Evolutionary conservation across 139 green algal genomes (phyloP).

Genomic region (Ettlia oleoabundans): DNA sequence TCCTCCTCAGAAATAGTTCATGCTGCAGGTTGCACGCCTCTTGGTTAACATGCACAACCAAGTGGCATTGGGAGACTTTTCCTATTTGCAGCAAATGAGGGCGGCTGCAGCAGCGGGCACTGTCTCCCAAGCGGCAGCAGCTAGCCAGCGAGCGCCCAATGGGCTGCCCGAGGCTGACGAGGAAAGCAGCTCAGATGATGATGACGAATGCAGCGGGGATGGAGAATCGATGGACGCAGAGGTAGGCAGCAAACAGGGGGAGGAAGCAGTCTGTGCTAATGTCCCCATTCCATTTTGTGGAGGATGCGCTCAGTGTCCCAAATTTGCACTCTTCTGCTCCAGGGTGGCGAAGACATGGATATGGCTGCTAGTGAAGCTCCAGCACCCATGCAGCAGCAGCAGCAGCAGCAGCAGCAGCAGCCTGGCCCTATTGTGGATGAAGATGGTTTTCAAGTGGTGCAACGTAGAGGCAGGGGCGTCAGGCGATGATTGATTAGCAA

Average conservation of each 20-base stretch:
- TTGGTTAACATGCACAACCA: slow-evolving; percentile 56
- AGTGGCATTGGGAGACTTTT: slow-evolving; percentile 44
- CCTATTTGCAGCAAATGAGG: slow-evolving; percentile 36
- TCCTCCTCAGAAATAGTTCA: no score
- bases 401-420: slow-evolving; percentile 4
- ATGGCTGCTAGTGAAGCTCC: slow-evolving; percentile 13
- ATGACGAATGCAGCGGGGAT: background rate
- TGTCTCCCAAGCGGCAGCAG: background rate
- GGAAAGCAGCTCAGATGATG: slow-evolving; percentile 29
- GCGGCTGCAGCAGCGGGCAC: background rate
- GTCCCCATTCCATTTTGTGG: background rate
- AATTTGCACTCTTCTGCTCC: background rate
- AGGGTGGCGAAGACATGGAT: slow-evolving; percentile 36
- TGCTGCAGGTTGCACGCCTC: slow-evolving; percentile 37
- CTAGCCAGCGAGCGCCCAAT: slow-evolving; percentile 7
- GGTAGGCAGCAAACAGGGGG: background rate
- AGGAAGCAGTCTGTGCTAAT: no score
- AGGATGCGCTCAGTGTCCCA: background rate
- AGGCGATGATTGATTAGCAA: slow-evolving; percentile 9
- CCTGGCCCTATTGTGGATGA: slow-evolving; percentile 39
- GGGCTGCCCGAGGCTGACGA: slow-evolving; percentile 19
- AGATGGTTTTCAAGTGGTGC: slow-evolving; percentile 53
- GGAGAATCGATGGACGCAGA: slow-evolving; percentile 36
- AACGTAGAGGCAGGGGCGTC: slow-evolving; percentile 32
- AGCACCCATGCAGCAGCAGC: slow-evolving; percentile 4